Base-by-base conservation (phyloP, 1,284 basidiomycete species). In the Cryptococcus hybrid region DNA sequence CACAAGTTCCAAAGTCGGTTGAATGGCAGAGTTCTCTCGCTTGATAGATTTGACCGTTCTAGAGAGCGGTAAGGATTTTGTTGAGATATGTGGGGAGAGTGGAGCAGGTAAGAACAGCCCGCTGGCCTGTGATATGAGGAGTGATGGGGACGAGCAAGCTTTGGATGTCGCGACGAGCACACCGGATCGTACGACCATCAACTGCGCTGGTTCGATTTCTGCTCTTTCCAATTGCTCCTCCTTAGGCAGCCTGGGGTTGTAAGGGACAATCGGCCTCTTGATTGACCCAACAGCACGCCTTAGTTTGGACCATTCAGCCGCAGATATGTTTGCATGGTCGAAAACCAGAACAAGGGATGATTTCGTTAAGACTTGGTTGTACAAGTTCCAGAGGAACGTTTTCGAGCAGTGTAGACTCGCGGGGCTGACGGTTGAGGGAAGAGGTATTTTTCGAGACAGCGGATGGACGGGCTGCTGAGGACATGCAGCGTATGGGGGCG, bases 281-380 rank as follows among this genome's bases (percentile, higher is more conserved):
- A 79, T 63, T 5, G 59, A 43, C 12, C 63, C 53, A 38, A 80
- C 68, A 3, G 74, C 74, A 1, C 64, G 52, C 8, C 79, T 65
- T 4, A 81, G 59, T 1, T 56, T 49, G 3, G 59, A 55, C 54
- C 73, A 70, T 59, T 80, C 76, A 18, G 65, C 59, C 0, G 73
- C 73, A 3, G 69, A 59, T 42, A 80, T 67, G 62, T 79, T 78
- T 52, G 66, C 70, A 47, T 77, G 78, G 34, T 75, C 68, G 64
- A 80, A 78, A 46, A 81, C 65, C 9, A 81, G 65, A 54, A 80
- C 69, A 40, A 79, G 62, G 11, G 71, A 60, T 43, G 74, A 74
- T 6, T 58, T 51, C 3, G 61, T 42, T 44, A 80, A 61, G n/a
- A 80, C 69, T 58, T 78, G 71, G 47, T 54, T 54, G 63, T 80